Base-by-base conservation (phyloP, 257 asterid genomes). In the Solanum chilense region DNA sequence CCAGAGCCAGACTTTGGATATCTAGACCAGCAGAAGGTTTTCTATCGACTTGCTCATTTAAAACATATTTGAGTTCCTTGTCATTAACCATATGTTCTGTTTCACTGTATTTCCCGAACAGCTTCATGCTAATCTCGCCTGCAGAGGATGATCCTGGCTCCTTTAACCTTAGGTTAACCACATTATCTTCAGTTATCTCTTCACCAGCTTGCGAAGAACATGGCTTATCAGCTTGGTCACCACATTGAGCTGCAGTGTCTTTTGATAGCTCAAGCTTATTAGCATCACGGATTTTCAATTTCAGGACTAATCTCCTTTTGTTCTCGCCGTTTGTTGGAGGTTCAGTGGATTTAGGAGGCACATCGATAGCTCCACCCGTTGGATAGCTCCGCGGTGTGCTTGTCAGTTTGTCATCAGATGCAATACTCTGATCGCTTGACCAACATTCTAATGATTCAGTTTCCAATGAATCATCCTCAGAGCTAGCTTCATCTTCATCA, bases 231-330 rank as follows among this genome's bases (percentile, higher is more conserved):
- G 88, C 85, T 89, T 92, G 92, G 87, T 89, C 87, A 58, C 87
- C 93, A 86, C 85, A 87, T 86, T 85, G 89, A 70, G 85, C 90
- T 52, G 71, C 87, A 37, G 76, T 82, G 88, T 56, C 90, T 90
- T 92, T 94, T 2, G 94, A 89, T 68, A 60, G 83, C 82, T 87
- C 75, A 84, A 93, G 88, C 56, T 90, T 86, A 29, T 87, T 89
- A 47, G 91, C 87, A 83, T 90, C 92, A 76, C 91, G 88, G 76
- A 97, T 87, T 69, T 98, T 92, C 87, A 97, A 87, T 90, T 90
- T 95, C 86, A 97, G 23, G 78, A 95, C 93, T 93, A 97, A 89
- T 86, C 91, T 92, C 91, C 91, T 94, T 92, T 90, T 93, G 89
- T 91, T 94, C 87, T 90, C 96, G 70, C 82, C 88, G 86, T 85